Percentiles rank a stretch among this genome's conserved stretches.
phyloP scores from a whole-genome alignment of 306 rosid genomes.

The Prunus davidiana region DNA sequence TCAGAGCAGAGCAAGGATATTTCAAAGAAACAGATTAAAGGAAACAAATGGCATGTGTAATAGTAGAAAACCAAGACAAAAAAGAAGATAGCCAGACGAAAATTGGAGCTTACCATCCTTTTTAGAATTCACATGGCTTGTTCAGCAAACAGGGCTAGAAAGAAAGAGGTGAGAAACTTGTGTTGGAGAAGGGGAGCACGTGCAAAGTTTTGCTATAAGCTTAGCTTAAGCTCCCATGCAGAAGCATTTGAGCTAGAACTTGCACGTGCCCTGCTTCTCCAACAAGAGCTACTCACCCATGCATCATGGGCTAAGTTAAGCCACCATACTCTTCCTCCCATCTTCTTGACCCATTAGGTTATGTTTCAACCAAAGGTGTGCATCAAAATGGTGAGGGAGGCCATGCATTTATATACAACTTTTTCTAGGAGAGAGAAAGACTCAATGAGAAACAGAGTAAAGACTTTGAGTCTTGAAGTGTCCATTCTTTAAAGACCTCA shows the following conservation, averaged over 20 bases:
- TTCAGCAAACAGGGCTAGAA: neutral
- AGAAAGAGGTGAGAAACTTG: conserved; percentile 43
- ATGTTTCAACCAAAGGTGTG: neutral
- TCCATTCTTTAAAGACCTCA: conserved; percentile 52
- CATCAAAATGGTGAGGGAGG: conserved; percentile 17
- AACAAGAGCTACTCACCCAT: conserved; percentile 58
- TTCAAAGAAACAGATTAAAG: neutral
- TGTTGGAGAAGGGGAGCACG: conserved; percentile 99
- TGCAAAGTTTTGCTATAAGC: conserved; percentile 39
- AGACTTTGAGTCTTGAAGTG: conserved; percentile 76
- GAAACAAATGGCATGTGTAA: neutral
- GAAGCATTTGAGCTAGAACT: neutral
- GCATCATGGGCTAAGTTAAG: neutral
- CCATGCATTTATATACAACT: conserved; percentile 43
- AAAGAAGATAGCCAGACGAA: neutral
- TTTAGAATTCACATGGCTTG: neutral
- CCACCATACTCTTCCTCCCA: neutral
- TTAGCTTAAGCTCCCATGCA: neutral
- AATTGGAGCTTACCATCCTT: neutral
- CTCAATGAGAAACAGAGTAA: conserved; percentile 4
- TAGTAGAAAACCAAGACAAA: neutral
- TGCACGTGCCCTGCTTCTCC: conserved; percentile 99
- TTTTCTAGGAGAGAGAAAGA: neutral
- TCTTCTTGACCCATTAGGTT: neutral
- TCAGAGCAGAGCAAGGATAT: neutral